phyloP scores from a whole-genome alignment of 2,329 filamentous ascomycete species.

The Sporothrix phasma region DNA sequence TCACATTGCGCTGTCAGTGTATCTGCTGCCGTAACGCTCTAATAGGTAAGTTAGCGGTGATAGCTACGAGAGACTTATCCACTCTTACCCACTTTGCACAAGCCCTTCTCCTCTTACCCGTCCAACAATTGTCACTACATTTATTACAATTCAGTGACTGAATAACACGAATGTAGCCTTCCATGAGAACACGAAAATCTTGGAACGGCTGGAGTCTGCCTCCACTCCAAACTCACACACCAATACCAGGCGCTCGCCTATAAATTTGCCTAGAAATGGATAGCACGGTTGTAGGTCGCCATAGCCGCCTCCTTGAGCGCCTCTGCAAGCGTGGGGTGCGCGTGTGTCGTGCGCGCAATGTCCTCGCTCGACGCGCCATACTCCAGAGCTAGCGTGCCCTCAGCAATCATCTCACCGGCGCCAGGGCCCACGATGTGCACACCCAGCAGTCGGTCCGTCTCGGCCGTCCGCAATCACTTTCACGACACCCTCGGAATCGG shows the following conservation, averaged over 20 bases:
- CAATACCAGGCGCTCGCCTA: not conserved
- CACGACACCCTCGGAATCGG: conserved; percentile 89
- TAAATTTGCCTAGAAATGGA: conserved; percentile 64
- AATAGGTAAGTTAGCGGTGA: too few relatives aligned
- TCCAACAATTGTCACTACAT: too few relatives aligned
- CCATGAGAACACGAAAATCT: too few relatives aligned
- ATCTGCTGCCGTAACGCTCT: too few relatives aligned
- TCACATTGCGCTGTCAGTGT: too few relatives aligned
- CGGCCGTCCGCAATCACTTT: conserved; percentile 94
- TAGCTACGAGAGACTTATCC: too few relatives aligned
- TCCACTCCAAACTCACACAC: not conserved
- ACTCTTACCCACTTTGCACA: too few relatives aligned
- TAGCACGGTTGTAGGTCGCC: conserved; percentile 90
- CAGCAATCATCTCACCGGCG: conserved; percentile 98
- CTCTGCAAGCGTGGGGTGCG: conserved; percentile 90
- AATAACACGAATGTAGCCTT: too few relatives aligned
- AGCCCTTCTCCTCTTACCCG: too few relatives aligned
- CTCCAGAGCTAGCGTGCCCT: conserved; percentile 88
- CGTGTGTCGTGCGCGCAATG: conserved; percentile 88
- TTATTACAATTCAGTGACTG: too few relatives aligned
- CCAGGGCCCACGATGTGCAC: conserved; percentile 95
- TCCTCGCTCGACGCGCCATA: conserved; percentile 95
- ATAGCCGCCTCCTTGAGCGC: conserved; percentile 99
- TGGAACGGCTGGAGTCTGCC: too few relatives aligned
- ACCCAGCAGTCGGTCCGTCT: conserved; percentile 91